These are phyloP conservation scores for Ogataea saltuana DNA, from an alignment of 805 yeast genomes.

Conservation along the genomic window DNA sequence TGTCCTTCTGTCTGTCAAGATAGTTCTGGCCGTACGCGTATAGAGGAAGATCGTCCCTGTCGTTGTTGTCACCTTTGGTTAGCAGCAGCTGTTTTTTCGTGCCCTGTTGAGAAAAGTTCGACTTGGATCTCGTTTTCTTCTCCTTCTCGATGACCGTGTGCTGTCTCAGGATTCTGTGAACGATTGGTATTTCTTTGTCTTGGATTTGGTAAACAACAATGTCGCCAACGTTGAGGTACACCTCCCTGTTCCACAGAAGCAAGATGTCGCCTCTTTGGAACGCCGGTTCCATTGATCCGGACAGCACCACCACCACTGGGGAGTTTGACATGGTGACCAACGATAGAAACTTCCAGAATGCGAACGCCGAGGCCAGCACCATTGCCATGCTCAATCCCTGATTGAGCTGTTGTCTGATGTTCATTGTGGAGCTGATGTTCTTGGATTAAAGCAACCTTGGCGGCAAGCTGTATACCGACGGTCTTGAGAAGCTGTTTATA, in stretches of 20 bases:
- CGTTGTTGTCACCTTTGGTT: conserved; percentile 96
- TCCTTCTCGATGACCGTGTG: conserved; percentile 48
- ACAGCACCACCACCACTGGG: conserved; percentile 93
- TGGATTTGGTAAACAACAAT: conserved; percentile 87
- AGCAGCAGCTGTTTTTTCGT: conserved; percentile 58
- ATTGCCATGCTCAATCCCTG: conserved; percentile 69
- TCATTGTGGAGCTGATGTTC: conserved; percentile 21
- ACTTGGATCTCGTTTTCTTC: conserved; percentile 20
- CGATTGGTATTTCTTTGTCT: conserved; percentile 88
- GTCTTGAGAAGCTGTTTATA: no score
- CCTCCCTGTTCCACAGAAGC: conserved; percentile 84
- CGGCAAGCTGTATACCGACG: no score
- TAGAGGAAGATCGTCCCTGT: conserved; percentile 83
- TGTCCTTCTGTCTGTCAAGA: conserved; percentile 71
- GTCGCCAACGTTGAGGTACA: conserved; percentile 75
- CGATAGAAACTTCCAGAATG: conserved; percentile 85
- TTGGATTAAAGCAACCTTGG: not conserved
- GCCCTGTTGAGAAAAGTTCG: no score
- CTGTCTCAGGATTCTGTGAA: conserved; percentile 88
- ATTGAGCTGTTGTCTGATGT: conserved; percentile 31
- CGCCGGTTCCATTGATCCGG: conserved; percentile 99
- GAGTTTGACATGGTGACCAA: conserved; percentile 80
- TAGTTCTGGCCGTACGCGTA: conserved; percentile 78
- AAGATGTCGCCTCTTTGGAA: conserved; percentile 96
- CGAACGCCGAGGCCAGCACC: conserved; percentile 84